These are phyloP conservation scores for Sugiyamaella smithiae DNA, from an alignment of 805 yeast species.

Conservation along the genomic window DNA sequence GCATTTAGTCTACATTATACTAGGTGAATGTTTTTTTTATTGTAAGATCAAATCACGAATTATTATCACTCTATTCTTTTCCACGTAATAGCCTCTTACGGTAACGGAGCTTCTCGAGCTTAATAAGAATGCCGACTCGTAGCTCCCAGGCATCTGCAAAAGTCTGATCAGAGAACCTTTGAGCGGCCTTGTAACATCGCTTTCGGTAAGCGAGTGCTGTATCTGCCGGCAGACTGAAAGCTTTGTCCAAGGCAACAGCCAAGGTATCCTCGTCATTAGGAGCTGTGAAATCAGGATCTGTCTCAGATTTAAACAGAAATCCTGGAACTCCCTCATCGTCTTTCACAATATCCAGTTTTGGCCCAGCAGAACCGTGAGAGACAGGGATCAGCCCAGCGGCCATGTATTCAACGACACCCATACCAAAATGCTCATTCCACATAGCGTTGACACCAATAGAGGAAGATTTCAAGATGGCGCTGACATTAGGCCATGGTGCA, in stretches of 20 bases:
- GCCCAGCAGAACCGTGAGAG: constrained; percentile 96
- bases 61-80: constrained; percentile 16
- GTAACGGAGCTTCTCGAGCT: constrained; percentile 25
- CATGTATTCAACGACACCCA: constrained; percentile 91
- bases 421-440: constrained; percentile 99
- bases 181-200: constrained; percentile 40
- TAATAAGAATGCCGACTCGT: constrained; percentile 24
- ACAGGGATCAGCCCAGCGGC: constrained; percentile 84
- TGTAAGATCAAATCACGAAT: neutral
- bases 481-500: constrained; percentile 65
- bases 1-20: neutral
- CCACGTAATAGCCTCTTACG: constrained; percentile 20
- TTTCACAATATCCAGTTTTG: constrained; percentile 78
- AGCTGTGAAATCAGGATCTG: constrained; percentile 64
- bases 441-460: constrained; percentile 86
- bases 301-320: constrained; percentile 66
- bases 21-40: neutral
- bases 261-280: constrained; percentile 43
- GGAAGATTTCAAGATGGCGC: constrained; percentile 50
- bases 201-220: constrained; percentile 43
- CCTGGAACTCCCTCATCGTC: constrained; percentile 57
- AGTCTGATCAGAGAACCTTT: constrained; percentile 59
- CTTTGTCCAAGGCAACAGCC: constrained; percentile 45
- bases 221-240: constrained; percentile 39
- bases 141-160: constrained; percentile 55